phyloP scores from a whole-genome alignment of 805 yeast genomes.

The Zygoascus biomembranicola region DNA sequence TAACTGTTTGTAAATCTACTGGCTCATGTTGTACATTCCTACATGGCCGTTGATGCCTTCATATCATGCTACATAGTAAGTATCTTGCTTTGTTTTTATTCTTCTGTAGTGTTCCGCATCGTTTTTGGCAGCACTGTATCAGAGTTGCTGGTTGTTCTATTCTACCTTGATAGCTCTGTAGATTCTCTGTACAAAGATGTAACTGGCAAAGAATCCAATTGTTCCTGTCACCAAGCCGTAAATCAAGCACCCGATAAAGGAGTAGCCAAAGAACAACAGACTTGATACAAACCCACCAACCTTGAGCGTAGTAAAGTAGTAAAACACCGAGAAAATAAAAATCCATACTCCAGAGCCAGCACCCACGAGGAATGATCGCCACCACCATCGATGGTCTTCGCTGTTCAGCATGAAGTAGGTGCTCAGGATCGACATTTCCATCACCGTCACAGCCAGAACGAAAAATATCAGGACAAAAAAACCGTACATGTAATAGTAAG shows the following conservation, averaged over 20 bases:
- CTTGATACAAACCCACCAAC: constrained; percentile 55
- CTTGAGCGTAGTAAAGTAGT: constrained; percentile 48
- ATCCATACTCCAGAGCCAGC: constrained; percentile 66
- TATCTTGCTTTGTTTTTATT: too few species aligned
- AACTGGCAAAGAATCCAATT: constrained; percentile 59
- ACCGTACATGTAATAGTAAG: constrained; percentile 75
- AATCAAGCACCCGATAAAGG: constrained; percentile 52
- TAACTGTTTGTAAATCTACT: background rate
- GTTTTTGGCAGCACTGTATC: too few species aligned
- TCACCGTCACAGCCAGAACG: constrained; percentile 51
- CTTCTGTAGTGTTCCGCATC: too few species aligned
- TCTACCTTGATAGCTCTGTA: constrained; percentile 46
- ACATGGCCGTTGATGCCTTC: too few species aligned
- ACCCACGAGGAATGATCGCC: constrained; percentile 70
- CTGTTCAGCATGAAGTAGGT: constrained; percentile 53
- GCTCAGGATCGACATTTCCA: constrained; percentile 65
- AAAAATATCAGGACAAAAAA: constrained; percentile 56
- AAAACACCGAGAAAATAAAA: constrained; percentile 58
- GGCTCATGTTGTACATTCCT: too few species aligned
- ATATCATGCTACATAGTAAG: too few species aligned
- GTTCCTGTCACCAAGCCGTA: constrained; percentile 71
- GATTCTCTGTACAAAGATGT: constrained; percentile 53
- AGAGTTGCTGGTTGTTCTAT: background rate
- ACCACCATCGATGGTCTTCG: constrained; percentile 65
- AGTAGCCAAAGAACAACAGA: constrained; percentile 63